Evolutionary conservation across 495 filamentous ascomycete species (phyloP).

Genomic region (Talaromyces adpressus): DNA sequence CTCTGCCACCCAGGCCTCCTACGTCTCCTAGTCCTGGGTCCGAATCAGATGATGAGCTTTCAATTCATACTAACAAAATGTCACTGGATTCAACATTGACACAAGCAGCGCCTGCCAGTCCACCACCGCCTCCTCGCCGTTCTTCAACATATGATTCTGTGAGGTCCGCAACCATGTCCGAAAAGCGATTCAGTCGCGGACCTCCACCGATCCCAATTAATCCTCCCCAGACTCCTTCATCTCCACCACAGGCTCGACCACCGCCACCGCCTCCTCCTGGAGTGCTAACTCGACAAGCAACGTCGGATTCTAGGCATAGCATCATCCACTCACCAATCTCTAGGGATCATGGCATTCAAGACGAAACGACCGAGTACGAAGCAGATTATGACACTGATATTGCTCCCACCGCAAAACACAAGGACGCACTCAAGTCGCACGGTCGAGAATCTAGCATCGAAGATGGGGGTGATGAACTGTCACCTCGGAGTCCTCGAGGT

Average conservation of each 20-base stretch:
- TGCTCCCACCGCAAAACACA: slow-evolving; percentile 77
- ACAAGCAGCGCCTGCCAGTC: slow-evolving; percentile 28
- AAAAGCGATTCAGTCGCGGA: slow-evolving; percentile 44
- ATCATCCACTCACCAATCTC: slow-evolving; percentile 29
- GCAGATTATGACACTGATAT: slow-evolving; percentile 99
- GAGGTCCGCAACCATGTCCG: slow-evolving; percentile 37
- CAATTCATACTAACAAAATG: slow-evolving; percentile 47
- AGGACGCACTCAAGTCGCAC: slow-evolving; percentile 84
- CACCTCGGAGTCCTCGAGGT: slow-evolving; percentile 39
- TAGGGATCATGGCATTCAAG: slow-evolving; percentile 57
- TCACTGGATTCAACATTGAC: slow-evolving; percentile 29
- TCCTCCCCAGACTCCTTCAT: slow-evolving; percentile 35
- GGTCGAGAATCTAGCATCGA: slow-evolving; percentile 67
- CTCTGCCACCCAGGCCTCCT: slow-evolving; percentile 40
- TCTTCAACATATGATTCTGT: slow-evolving; percentile 40
- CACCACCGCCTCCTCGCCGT: slow-evolving; percentile 38
- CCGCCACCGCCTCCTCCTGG: slow-evolving; percentile 75
- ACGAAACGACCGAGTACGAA: slow-evolving; percentile 90
- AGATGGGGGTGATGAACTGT: slow-evolving; percentile 48
- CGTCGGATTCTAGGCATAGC: slow-evolving; percentile 44
- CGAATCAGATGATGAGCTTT: slow-evolving; percentile 90
- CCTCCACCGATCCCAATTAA: slow-evolving; percentile 45
- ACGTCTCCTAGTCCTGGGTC: slow-evolving; percentile 71
- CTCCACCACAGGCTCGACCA: slow-evolving; percentile 53
- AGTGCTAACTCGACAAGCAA: slow-evolving; percentile 51